Base-by-base conservation (phyloP, 257 asterid species). In the Salvia miltiorrhiza region DNA sequence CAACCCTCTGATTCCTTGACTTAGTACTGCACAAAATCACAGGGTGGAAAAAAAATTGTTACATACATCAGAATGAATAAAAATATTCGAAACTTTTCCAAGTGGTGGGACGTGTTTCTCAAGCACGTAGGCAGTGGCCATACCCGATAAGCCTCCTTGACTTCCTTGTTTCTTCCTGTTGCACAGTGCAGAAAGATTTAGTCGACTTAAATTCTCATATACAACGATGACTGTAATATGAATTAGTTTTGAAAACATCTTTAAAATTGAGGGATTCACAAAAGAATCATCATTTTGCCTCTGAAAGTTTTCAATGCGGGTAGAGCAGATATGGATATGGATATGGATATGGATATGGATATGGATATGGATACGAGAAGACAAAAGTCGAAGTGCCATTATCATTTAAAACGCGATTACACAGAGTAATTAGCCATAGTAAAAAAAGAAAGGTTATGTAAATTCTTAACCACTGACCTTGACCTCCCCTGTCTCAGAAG, bases 1-100 rank as follows among this genome's bases (percentile, higher is more conserved):
- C 97, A 50, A 90, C 96, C 71, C 96, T 87, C 82, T 86, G 93
- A 37, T 80, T 88, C 79, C 96, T 85, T 28, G 98, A 62, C 84
- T 85, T 88, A 13, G 79, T 65, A 44, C 96, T 93, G 97, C 79
- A 75, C 32, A 71, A 62, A 35, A 71, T 23, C 77, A 37, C 43
- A 37, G 43, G 43, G 43, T 37, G 43, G 43, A 37, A 37, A 35
- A 37, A 9, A 37, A 0, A 8, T 86, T 37, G 11, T 1, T 37
- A 9, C 43, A 37, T 7, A 37, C 9, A 8, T 37, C 10, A 37
- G 43, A 92, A 37, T 37, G 1, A 8, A 9, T 0, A 11, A 37
- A 9, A 37, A 7, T 7, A 37, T 8, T 8, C 13, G 3, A 7
- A 37, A 37, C 2, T 1, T 1, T 1, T 7, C 0, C 26, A 44